Evolutionary conservation across 1,284 basidiomycete species (phyloP), one percentile per base, ranked within the genome.

Genomic region (Grifola frondosa): DNA sequence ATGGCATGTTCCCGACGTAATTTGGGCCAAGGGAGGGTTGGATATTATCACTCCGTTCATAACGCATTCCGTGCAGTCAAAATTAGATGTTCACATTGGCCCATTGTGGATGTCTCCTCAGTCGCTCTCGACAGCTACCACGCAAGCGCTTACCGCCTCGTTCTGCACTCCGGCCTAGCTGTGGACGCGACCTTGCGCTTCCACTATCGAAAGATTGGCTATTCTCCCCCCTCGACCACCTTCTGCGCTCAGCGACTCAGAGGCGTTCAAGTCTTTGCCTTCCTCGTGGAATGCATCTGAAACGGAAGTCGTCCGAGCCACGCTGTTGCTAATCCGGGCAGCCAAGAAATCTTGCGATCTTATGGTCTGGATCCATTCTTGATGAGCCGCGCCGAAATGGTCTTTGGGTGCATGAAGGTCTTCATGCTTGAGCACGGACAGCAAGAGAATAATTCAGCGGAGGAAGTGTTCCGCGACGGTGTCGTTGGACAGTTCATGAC

Each of bases 381-480:
- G 4, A 61, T 81, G 53, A 68, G 64, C 13, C 67, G 76, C 16
- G 76, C 78, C 29, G 80, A 88, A 53, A 69, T 74, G 2, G 67
- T 84, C 3, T 87, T 96, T 53, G 80, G 77, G 25, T 84, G 91
- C 52, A 93, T 96, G 88, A 92, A 91, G 57, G 83, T 97, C 11
- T 95, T 92, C 67, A 94, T 97, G 91, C 80, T 98, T 15, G 95
- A 97, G 62, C 88, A 95, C 64, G 75, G 72, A 2, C 78, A 82
- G 51, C 64, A 70, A 6, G 73, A 80, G 40, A 69, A 72, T 43
- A 71, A 77, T 46, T 73, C 75, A 6, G 57, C 65, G 5, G 74
- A 75, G 30, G 89, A 92, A 53, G 81, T 91, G 22, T 92, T 82
- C 65, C 73, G 88, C 16, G 84, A 91, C 61, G 48, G 50, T 1